Evolutionary conservation across 2,329 filamentous ascomycete species (phyloP), one percentile per base, ranked within the genome.

Genomic region (Beauveria bassiana): DNA sequence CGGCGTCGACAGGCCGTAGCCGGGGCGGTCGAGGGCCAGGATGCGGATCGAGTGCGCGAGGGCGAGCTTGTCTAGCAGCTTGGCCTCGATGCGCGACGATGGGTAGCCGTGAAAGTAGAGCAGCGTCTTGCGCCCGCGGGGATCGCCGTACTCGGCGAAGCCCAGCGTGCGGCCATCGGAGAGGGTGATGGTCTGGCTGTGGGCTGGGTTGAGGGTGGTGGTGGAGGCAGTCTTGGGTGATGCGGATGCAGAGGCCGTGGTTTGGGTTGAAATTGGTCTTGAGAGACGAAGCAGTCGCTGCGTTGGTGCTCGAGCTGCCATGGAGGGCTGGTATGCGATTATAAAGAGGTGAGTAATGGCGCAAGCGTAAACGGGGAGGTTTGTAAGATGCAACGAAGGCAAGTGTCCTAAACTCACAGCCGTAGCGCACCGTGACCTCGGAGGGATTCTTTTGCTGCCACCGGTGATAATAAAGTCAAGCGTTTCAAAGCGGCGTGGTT

Each of bases 71-170:
- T 73, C 66, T 20, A 72, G 57, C 10, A 64, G 64, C 6, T 61
- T 62, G 7, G 67, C 73, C 61, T 79, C 77, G 12, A 77, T 65
- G 5, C 76, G 75, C 4, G 73, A 77, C 0, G 71, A 71, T 0
- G 77, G 77, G 58, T 73, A 76, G 9, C 77, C 77, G 64, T 79
- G 78, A 57, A 78, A 75, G 65, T 72, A 76, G 34, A 79, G 65
- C 1, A 77, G 59, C 0, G 74, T 72, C 5, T 68, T 64, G 58
- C 49, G 58, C 5, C 72, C 73, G 3, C 62, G 64, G 0, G 67
- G 63, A 2, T 63, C 47, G 9, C 77, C 77, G 50, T 73, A 77
- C 58, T 77, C 72, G 2, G 75, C 72, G 42, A 73, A 79, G 2
- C 75, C 76, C 5, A 80, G 67, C 1, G 62, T 66, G 3, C 77